phyloP scores from a whole-genome alignment of 2,329 filamentous ascomycete species.

The Capronia epimyces region DNA sequence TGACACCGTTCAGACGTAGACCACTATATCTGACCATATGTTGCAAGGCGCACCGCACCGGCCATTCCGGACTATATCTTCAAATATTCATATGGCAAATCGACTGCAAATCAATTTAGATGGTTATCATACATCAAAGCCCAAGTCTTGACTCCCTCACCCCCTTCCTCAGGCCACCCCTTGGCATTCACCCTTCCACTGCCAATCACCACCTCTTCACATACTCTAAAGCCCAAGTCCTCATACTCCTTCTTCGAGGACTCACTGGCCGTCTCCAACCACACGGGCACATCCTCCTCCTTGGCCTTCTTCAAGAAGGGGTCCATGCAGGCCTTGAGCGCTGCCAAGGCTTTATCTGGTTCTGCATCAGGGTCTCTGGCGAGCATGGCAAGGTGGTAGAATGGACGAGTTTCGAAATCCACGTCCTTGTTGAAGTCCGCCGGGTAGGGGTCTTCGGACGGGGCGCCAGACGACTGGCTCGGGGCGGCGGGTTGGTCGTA shows the following conservation, averaged over 20 bases:
- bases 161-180: constrained; percentile 25
- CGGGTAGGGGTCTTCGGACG: constrained; percentile 28
- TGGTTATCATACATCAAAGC: constrained; percentile 27
- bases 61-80: not conserved
- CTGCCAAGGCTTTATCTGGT: constrained; percentile 12
- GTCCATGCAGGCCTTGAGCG: constrained; percentile 21
- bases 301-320: constrained; percentile 24
- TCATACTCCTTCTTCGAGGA: constrained; percentile 24
- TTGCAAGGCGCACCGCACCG: no score
- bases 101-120: constrained; percentile 12
- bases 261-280: constrained; percentile 23
- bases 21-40: not conserved
- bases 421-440: constrained; percentile 29
- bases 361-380: constrained; percentile 20
- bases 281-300: constrained; percentile 24
- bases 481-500: constrained; percentile 28
- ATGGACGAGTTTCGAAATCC: constrained; percentile 26
- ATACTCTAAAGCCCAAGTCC: constrained; percentile 23
- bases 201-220: constrained; percentile 26
- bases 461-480: constrained; percentile 25
- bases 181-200: constrained; percentile 22
- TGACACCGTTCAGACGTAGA: constrained; percentile 3
- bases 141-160: constrained; percentile 27
- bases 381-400: constrained; percentile 27
- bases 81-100: not conserved